Percentiles rank a stretch among this genome's conserved stretches.
phyloP scores from a whole-genome alignment of 139 green algal species.

The Klebsormidium nitens region DNA sequence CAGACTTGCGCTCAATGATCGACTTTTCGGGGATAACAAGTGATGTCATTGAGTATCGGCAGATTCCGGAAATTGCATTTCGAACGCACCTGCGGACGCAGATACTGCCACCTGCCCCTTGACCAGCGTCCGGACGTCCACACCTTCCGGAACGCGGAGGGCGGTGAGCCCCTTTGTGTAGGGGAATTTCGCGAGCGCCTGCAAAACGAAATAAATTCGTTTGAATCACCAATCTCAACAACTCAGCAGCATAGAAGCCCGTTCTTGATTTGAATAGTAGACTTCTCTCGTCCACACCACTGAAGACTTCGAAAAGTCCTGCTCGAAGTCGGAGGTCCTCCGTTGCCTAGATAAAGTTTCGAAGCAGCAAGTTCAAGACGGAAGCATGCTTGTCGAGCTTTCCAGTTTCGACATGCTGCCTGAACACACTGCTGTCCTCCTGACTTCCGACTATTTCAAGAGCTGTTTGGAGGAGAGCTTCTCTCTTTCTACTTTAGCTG shows the following conservation, averaged over 20 bases:
- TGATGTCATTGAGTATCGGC: not conserved
- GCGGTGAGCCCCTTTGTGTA: constrained; percentile 1
- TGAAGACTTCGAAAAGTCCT: no score
- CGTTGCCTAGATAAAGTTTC: no score
- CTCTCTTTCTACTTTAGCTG: no score
- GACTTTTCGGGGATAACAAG: not conserved
- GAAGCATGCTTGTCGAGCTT: no score
- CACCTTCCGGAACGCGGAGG: not conserved
- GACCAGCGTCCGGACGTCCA: constrained; percentile 3
- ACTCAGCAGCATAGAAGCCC: not conserved
- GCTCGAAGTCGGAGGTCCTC: no score
- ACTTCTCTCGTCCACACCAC: not conserved
- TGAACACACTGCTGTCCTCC: no score
- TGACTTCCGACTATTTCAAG: not conserved
- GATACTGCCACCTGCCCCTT: constrained; percentile 13
- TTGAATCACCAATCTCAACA: not conserved
- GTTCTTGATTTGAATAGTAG: not conserved
- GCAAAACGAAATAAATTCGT: not conserved
- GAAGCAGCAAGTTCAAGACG: no score
- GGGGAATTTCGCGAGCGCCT: constrained; percentile 20
- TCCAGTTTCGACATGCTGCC: no score
- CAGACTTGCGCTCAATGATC: not conserved
- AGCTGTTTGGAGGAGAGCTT: not conserved
- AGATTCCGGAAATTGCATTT: no score
- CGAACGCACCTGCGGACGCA: not conserved